Evolutionary conservation across 495 filamentous ascomycete species (phyloP), one percentile per base, ranked within the genome.

Genomic region (Penicillium argentinense): DNA sequence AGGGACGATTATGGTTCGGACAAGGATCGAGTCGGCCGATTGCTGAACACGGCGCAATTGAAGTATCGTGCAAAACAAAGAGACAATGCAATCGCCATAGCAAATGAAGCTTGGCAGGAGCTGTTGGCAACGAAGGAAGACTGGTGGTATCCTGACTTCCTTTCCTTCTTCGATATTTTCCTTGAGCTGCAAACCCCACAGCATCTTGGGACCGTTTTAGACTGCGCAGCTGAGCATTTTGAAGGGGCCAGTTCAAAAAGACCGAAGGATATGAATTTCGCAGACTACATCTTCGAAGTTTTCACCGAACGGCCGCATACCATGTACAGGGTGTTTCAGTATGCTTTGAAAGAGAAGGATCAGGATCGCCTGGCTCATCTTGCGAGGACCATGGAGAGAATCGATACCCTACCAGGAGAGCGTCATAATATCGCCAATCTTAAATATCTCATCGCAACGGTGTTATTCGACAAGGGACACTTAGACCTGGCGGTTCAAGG

Each of bases 401-500:
- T 30, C 13, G 28, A 30, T 30, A 12, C 28, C 28, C 5, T 5
- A 30, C 11, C 5, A 30, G 13, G 11, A 5, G 28, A 12, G 13
- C 13, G 13, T n/a, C 3, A 30, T 12, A 30, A 30, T 3, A 30
- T n/a, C 13, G 28, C n/a, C n/a, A n/a, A 30, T 30, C 28, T 14
- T 9, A 50, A 23, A 21, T 51, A 24, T 14, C 19, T 12, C 0
- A 16, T 45, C 25, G 29, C 41, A 17, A n/a, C 34, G 2, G 12
- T 39, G 8, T 25, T 45, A 23, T 45, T 51, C 13, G 47, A 37
- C 11, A 49, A 49, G 39, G 30, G 47, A 21, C 19, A n/a, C 11
- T 16, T 17, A 13, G 30, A 24, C 19, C 9, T 7, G 3, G 39
- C 13, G 4, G 14, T 43, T 27, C 39, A 33, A 11, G 34, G 28